Base-by-base conservation (phyloP, 306 rosid species). In the Vicia faba region DNA sequence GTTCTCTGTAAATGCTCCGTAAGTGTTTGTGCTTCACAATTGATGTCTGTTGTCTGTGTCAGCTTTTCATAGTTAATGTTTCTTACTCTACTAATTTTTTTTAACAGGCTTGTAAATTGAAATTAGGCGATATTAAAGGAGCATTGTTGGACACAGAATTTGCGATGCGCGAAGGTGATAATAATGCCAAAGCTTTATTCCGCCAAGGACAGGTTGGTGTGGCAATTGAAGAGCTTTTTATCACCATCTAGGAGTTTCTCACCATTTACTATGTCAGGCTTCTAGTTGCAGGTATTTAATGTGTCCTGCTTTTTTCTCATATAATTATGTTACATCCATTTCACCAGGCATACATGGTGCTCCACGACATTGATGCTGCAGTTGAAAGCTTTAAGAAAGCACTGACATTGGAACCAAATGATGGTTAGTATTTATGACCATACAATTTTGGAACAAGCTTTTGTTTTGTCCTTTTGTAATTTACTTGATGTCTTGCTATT, bases 171-270 rank as follows among this genome's bases (percentile, higher is more conserved):
- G 98, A 92, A 26, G 98, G 96, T 74, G 88, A 82, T 7, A 69
- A 87, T 77, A 89, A 92, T 83, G 98, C 83, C 36, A 92, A 92
- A 81, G 98, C 98, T 61, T 80, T 89, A 78, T 92, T 92, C 58
- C 96, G 98, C 62, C 95, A 92, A 78, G 98, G 98, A 58, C 98
- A 92, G 96, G 98, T 92, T 81, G 80, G 85, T 84, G 68, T 72
- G 31, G 60, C 74, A 36, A 55, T 39, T 69, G 69, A 28, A 45
- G 33, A 29, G 25, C 33, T 29, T 29, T 60, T 29, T 26, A 19
- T 69, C 60, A 19, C 26, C 8, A 41, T 25, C 31, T 31, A 40
- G 53, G 31, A 69, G 28, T 53, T 66, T 28, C 2, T 43, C 18
- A 68, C 53, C 53, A 28, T 65, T 35, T 66, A 44, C 26, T 66